phyloP scores from a whole-genome alignment of 176 grass and related monocot species.

The Cymbopogon citratus region DNA sequence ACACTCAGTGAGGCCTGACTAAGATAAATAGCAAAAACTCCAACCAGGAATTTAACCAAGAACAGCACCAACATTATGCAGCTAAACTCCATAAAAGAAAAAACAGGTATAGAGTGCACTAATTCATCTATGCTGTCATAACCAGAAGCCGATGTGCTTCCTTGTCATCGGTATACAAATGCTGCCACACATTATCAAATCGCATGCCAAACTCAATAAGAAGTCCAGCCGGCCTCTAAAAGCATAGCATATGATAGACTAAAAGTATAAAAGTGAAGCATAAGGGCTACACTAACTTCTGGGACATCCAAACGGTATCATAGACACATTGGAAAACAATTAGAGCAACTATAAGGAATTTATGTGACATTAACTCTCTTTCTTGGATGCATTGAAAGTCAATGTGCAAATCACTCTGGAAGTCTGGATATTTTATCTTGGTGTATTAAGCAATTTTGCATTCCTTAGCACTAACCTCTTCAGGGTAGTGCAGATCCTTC shows the following conservation, averaged over 20 bases:
- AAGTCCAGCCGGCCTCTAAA: neutral
- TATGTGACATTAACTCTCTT: neutral
- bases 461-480: conserved; percentile 50
- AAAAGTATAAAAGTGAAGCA: conserved; percentile 2
- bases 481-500: conserved; percentile 74
- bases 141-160: neutral
- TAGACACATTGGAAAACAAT: neutral
- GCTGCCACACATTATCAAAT: neutral
- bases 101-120: neutral
- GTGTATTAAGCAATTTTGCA: neutral
- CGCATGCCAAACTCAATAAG: neutral
- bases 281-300: neutral
- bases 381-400: neutral
- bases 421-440: neutral
- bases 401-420: too few relatives aligned
- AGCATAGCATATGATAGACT: neutral
- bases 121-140: neutral
- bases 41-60: neutral
- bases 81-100: neutral
- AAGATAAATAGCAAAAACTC: conserved; percentile 28
- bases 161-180: neutral
- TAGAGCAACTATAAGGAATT: neutral
- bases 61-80: conserved; percentile 10
- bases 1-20: neutral
- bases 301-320: neutral